phyloP scores from a whole-genome alignment of 2,329 filamentous ascomycete species.

The Cercospora canescens region DNA sequence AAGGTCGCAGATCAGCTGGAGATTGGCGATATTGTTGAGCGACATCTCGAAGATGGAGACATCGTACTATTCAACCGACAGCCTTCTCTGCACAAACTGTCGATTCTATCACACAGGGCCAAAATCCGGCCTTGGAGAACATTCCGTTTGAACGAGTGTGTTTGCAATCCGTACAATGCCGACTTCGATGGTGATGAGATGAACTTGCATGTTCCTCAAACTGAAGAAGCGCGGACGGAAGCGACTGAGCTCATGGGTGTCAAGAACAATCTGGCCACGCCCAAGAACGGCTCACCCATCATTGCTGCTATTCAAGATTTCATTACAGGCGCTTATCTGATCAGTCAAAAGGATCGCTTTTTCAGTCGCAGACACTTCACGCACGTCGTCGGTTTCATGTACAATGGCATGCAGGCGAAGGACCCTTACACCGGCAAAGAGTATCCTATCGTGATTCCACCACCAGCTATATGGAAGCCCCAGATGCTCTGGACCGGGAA shows the following conservation, averaged over 20 bases:
- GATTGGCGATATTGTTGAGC: constrained; percentile 86
- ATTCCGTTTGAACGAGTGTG: constrained; percentile 96
- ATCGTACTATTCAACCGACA: constrained; percentile 98
- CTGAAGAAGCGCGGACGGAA: constrained; percentile 92
- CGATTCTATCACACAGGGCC: constrained; percentile 93
- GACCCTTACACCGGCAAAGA: constrained; percentile 48
- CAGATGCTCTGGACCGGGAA: constrained; percentile 93
- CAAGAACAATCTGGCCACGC: constrained; percentile 92
- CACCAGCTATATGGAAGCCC: constrained; percentile 83
- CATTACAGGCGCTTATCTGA: constrained; percentile 88
- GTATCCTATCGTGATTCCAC: constrained; percentile 77
- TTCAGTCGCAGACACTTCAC: constrained; percentile 86
- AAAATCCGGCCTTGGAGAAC: constrained; percentile 95
- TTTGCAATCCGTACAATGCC: constrained; percentile 96
- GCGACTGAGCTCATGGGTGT: constrained; percentile 97
- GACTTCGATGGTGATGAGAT: constrained; percentile 99
- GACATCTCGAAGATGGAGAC: constrained; percentile 92
- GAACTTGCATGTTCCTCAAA: constrained; percentile 97
- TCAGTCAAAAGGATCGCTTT: constrained; percentile 91
- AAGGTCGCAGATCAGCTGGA: constrained; percentile 72
- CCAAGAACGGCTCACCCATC: constrained; percentile 96
- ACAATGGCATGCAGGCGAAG: constrained; percentile 63
- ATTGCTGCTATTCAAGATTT: constrained; percentile 99
- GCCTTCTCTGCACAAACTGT: constrained; percentile 95
- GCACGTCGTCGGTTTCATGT: constrained; percentile 92